A percentile compares a stretch with the other conserved stretches of the same genome.
phyloP scores from a whole-genome alignment of 2,329 filamentous ascomycete species.

The Cytospora leucostoma region DNA sequence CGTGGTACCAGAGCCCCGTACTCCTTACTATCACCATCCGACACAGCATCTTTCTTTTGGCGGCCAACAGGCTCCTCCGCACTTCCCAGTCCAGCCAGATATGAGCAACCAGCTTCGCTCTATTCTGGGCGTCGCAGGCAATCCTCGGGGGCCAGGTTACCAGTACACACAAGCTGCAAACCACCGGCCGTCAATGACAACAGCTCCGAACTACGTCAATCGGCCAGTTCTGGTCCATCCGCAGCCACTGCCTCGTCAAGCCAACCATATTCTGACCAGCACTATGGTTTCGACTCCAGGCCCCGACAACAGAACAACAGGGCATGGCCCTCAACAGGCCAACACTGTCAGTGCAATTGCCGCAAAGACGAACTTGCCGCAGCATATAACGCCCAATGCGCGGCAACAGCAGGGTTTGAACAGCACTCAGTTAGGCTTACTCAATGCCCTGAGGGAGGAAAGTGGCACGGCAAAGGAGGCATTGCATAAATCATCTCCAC shows the following conservation, averaged over 20 bases:
- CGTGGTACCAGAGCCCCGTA: slow-evolving; percentile 54
- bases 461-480: slow-evolving; percentile 29
- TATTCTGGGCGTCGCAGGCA: slow-evolving; percentile 31
- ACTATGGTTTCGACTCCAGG: neutral
- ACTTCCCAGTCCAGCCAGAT: slow-evolving; percentile 47
- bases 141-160: slow-evolving; percentile 22
- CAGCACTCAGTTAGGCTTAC: slow-evolving; percentile 46
- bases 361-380: slow-evolving; percentile 15
- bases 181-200: slow-evolving; percentile 28
- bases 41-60: slow-evolving; percentile 49
- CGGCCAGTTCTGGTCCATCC: slow-evolving; percentile 31
- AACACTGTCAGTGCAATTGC: slow-evolving; percentile 9
- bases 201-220: slow-evolving; percentile 21
- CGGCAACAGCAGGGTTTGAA: slow-evolving; percentile 37
- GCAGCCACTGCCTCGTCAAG: slow-evolving; percentile 24
- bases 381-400: slow-evolving; percentile 12
- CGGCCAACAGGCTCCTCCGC: slow-evolving; percentile 49
- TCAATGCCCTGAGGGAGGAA: slow-evolving; percentile 47
- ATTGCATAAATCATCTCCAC: slow-evolving; percentile 6
- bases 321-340: slow-evolving; percentile 22
- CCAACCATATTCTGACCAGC: slow-evolving; percentile 20
- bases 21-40: slow-evolving; percentile 59
- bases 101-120: slow-evolving; percentile 30
- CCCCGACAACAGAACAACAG: slow-evolving; percentile 12
- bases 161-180: slow-evolving; percentile 4